Evolutionary conservation across 768 basidiomycete genomes (phyloP).

Genomic region (Rubroboletus pulcherrimus): DNA sequence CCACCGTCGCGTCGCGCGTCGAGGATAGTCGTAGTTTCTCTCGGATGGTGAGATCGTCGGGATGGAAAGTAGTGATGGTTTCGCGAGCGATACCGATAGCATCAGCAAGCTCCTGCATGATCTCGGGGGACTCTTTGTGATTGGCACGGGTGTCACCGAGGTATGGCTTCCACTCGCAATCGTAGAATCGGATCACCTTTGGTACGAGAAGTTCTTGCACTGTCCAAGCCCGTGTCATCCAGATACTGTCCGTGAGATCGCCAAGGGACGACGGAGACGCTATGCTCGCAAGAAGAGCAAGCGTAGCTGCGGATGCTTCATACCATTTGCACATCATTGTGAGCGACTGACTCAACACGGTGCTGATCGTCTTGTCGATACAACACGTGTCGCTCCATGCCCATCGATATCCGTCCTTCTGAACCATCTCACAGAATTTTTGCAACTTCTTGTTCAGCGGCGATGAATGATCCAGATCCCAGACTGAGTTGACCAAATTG

Average conservation of each 20-base stretch:
- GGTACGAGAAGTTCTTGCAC: constrained; percentile 16
- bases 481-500: background rate
- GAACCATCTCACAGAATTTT: constrained; percentile 6
- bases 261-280: background rate
- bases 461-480: background rate
- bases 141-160: background rate
- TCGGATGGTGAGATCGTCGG: background rate
- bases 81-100: constrained; percentile 2
- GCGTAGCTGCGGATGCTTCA: background rate
- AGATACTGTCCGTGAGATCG: background rate
- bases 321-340: constrained; percentile 2
- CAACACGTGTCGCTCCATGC: background rate
- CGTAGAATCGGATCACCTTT: constrained; percentile 8
- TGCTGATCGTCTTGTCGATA: constrained; percentile 9
- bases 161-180: constrained; percentile 8
- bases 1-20: background rate
- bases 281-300: background rate
- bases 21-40: constrained; percentile 9
- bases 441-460: constrained; percentile 1
- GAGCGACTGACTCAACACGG: constrained; percentile 6
- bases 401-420: constrained; percentile 9
- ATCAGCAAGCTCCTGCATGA: background rate
- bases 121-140: background rate
- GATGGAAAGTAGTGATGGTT: constrained; percentile 2
- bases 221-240: constrained; percentile 18